A percentile compares a stretch with the other conserved stretches of the same genome.
These are phyloP conservation scores for Fusarium sp. DNA, from an alignment of 2,329 filamentous ascomycete genomes.

Conservation along the genomic window DNA sequence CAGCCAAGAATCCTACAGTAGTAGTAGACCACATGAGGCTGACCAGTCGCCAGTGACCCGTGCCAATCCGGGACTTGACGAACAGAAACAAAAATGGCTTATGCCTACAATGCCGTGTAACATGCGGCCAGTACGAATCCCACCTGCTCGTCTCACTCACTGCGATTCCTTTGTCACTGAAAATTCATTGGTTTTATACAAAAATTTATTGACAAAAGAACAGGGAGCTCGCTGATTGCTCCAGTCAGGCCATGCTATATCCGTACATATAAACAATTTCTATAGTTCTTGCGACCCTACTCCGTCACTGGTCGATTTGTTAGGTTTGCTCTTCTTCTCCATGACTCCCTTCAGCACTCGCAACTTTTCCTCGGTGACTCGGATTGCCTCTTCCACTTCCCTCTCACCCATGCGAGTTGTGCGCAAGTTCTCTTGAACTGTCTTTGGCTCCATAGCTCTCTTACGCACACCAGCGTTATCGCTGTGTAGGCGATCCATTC, in stretches of 20 bases:
- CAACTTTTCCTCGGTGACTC: conserved; percentile 87
- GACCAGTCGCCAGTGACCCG: conserved; percentile 4
- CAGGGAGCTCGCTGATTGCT: conserved; percentile 40
- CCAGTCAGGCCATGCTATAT: conserved; percentile 35
- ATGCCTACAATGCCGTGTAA: not conserved
- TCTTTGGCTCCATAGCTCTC: conserved; percentile 62
- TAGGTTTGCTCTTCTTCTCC: conserved; percentile 56
- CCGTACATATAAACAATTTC: conserved; percentile 39
- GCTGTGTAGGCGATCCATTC: conserved; percentile 68
- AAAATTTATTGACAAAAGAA: conserved; percentile 42
- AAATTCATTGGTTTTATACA: not conserved
- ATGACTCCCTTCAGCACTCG: conserved; percentile 78
- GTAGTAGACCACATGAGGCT: conserved; percentile 18
- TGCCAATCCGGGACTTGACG: not conserved
- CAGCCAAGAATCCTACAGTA: conserved; percentile 8
- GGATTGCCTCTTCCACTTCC: conserved; percentile 83
- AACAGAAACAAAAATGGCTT: not conserved
- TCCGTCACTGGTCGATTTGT: conserved; percentile 16
- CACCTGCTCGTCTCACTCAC: not conserved
- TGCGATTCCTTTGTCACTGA: not conserved
- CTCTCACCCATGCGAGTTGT: conserved; percentile 74
- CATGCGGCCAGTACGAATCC: not conserved
- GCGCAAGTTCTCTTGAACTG: conserved; percentile 68
- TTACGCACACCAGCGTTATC: conserved; percentile 55
- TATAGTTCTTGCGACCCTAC: conserved; percentile 36